Base-by-base conservation (phyloP, 1,284 basidiomycete genomes). In the Cutaneotrichosporon cavernicola region DNA sequence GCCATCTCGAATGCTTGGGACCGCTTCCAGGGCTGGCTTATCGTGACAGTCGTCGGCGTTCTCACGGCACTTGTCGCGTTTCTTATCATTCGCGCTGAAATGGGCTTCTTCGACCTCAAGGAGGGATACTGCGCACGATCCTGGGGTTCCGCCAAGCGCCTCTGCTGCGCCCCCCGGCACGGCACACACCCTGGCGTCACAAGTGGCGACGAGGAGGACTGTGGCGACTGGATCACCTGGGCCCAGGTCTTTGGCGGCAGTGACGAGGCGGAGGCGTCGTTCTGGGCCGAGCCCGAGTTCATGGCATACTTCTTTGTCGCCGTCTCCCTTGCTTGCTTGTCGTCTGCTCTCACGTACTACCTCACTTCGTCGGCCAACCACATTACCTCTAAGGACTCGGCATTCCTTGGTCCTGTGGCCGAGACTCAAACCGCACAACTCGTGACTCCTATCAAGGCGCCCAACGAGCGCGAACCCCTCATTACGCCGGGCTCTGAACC, bases 101-200 rank as follows among this genome's bases (percentile, higher is more conserved):
- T 92, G 76, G 89, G 88, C 84, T 82, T 98, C n/a, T 98, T 97
- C 73, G 92, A 97, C 76, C 78, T 90, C 69, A 98, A 98, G 80
- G 91, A 93, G 62, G 96, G 96, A 0, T 92, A 90, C 77, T 98
- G 95, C 78, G 73, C 76, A 2, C 78, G 80, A 0, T 83, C 84
- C 2, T 90, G 89, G 88, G 89, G 86, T 80, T 88, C 86, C 63
- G 87, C 93, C 1, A 89, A 87, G 73, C 84, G 88, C 3, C 92
- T 93, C 79, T 97, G 94, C 76, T 96, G 92, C 76, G 84, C 76
- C 2, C 72, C 76, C 0, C 66, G 70, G n/a, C 69, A 70, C 7
- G 56, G 62, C 31, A 85, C 16, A 51, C 70, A 66, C 51, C 59
- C 61, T 30, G 65, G 58, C 62, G 72, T 69, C 40, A 65, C 64